These are phyloP conservation scores for Curvularia hawaiiensis DNA, from an alignment of 2,329 filamentous ascomycete genomes.

Conservation along the genomic window DNA sequence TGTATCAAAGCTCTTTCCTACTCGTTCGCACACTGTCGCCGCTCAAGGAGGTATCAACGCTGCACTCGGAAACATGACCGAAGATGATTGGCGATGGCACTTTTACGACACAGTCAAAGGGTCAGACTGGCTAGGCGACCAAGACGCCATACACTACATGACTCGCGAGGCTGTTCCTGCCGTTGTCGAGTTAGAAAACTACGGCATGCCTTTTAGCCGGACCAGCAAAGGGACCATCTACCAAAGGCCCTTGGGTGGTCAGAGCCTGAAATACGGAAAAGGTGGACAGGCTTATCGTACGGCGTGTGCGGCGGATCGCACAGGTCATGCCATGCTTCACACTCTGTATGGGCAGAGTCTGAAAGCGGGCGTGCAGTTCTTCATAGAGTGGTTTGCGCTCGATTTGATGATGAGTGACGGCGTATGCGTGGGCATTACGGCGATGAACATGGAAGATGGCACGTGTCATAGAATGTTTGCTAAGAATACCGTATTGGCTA, in stretches of 20 bases:
- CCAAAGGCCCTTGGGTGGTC: constrained; percentile 56
- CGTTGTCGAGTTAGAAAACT: constrained; percentile 61
- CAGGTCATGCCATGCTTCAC: constrained; percentile 58
- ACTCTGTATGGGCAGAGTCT: constrained; percentile 57
- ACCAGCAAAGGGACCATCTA: constrained; percentile 55
- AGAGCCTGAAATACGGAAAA: constrained; percentile 54
- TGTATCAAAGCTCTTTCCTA: constrained; percentile 68
- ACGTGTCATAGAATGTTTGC: constrained; percentile 56
- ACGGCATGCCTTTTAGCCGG: constrained; percentile 60
- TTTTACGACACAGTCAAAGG: constrained; percentile 66
- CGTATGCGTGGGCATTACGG: constrained; percentile 54
- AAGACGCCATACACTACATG: constrained; percentile 66
- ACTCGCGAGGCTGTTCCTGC: constrained; percentile 60
- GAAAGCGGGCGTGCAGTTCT: constrained; percentile 56
- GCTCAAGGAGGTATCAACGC: constrained; percentile 70
- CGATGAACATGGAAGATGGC: constrained; percentile 57
- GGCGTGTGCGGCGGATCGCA: constrained; percentile 54
- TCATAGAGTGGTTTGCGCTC: constrained; percentile 58
- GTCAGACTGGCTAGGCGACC: constrained; percentile 64
- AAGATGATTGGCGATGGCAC: constrained; percentile 65
- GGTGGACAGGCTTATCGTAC: constrained; percentile 57
- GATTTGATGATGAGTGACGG: constrained; percentile 57
- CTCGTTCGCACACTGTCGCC: constrained; percentile 68
- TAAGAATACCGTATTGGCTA: constrained; percentile 55
- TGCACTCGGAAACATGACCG: constrained; percentile 60